These are phyloP conservation scores for Acanthamoeba lenticulata DNA, from an alignment of 208 protist species.

Conservation along the genomic window DNA sequence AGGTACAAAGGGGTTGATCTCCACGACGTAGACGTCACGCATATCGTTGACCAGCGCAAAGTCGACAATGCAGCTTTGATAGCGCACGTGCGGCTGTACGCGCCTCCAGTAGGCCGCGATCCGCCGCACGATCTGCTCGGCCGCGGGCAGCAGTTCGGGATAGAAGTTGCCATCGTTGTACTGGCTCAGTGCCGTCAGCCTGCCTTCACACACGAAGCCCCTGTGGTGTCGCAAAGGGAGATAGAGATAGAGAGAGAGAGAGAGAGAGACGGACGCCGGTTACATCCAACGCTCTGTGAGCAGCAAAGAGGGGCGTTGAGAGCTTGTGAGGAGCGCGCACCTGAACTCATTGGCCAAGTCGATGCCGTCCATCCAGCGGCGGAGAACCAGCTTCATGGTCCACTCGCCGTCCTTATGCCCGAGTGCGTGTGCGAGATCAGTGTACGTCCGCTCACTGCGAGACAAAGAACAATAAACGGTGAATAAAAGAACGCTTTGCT, in stretches of 20 bases:
- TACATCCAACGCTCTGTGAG: neutral
- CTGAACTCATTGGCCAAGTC: slow-evolving; percentile 53
- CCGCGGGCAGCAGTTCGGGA: neutral
- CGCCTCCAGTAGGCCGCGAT: slow-evolving; percentile 1
- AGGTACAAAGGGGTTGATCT: slow-evolving; percentile 66
- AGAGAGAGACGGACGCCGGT: neutral
- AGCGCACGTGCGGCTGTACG: neutral
- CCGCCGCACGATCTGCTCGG: neutral
- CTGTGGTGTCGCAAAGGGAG: too few relatives aligned
- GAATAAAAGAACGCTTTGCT: too few relatives aligned
- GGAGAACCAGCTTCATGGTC: slow-evolving; percentile 60
- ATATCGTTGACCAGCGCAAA: slow-evolving; percentile 49
- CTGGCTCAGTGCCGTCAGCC: slow-evolving; percentile 19
- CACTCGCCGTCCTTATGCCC: neutral
- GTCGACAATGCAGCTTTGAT: slow-evolving; percentile 50
- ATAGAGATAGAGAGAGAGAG: too few relatives aligned
- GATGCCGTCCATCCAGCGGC: slow-evolving; percentile 48
- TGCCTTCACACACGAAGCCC: slow-evolving; percentile 46
- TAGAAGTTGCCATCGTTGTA: slow-evolving; percentile 65
- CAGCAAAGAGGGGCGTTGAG: neutral
- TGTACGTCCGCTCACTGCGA: slow-evolving; percentile 46
- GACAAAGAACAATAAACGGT: neutral
- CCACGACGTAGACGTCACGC: slow-evolving; percentile 35
- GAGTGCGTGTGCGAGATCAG: neutral
- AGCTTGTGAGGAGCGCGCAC: neutral